Percentiles rank a stretch among this genome's conserved stretches.
Evolutionary conservation across 768 basidiomycete species (phyloP).

Genomic region (Suillus hirtellus): DNA sequence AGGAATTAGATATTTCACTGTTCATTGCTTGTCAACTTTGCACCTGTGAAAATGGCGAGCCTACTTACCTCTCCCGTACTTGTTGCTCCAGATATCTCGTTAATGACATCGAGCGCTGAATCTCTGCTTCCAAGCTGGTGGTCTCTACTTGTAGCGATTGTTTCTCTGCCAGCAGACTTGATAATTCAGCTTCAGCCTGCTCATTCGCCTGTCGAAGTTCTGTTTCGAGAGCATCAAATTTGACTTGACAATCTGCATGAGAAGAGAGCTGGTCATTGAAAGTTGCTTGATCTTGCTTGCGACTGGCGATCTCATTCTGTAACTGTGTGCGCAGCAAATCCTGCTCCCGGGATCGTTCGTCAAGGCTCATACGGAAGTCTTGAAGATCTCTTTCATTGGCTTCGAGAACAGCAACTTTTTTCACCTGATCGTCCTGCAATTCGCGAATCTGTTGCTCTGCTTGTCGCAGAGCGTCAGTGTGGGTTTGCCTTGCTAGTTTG

Average conservation of each 20-base stretch:
- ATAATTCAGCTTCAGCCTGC: constrained; percentile 37
- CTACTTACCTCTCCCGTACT: constrained; percentile 57
- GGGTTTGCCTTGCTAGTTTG: constrained; percentile 25
- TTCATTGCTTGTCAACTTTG: constrained; percentile 9
- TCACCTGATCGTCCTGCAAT: constrained; percentile 30
- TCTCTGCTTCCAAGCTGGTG: constrained; percentile 62
- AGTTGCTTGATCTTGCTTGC: constrained; percentile 33
- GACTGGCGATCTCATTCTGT: constrained; percentile 38
- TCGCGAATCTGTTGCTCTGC: constrained; percentile 22
- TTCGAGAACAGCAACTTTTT: constrained; percentile 28
- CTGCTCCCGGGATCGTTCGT: constrained; percentile 38
- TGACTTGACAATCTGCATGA: constrained; percentile 27
- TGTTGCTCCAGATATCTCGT: constrained; percentile 64
- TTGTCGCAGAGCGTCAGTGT: constrained; percentile 32
- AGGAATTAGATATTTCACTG: constrained; percentile 49
- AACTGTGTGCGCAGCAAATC: constrained; percentile 39
- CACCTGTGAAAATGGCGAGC: constrained; percentile 8
- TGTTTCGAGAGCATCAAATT: constrained; percentile 35
- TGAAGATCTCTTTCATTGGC: constrained; percentile 34
- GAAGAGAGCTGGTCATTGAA: constrained; percentile 26
- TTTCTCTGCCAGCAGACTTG: constrained; percentile 51
- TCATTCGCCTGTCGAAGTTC: constrained; percentile 41
- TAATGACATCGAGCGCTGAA: constrained; percentile 63
- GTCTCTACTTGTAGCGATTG: constrained; percentile 51
- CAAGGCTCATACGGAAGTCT: constrained; percentile 38